A percentile compares a stretch with the other conserved stretches of the same genome.
phyloP scores from a whole-genome alignment of 1,284 basidiomycete genomes.

The Moesziomyces antarcticus region DNA sequence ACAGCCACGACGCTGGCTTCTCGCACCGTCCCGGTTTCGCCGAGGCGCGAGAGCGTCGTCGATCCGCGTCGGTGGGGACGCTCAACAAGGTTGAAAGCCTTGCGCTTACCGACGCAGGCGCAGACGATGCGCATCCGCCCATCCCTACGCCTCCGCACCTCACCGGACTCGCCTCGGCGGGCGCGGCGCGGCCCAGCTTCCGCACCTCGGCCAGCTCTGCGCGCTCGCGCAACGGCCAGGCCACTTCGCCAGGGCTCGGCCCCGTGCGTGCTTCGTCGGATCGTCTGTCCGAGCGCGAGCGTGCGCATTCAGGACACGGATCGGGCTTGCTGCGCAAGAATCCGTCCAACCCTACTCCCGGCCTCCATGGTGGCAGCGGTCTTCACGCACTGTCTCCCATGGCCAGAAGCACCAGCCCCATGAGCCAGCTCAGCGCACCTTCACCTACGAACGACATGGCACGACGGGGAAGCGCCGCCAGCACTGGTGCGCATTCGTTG shows the following conservation, averaged over 20 bases:
- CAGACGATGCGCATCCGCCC: constrained; percentile 6
- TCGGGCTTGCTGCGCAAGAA: constrained; percentile 59
- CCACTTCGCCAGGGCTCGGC: constrained; percentile 37
- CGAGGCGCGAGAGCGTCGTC: constrained; percentile 37
- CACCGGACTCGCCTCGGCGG: constrained; percentile 12
- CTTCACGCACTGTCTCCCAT: constrained; percentile 38
- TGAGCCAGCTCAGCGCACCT: constrained; percentile 35
- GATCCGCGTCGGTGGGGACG: constrained; percentile 36
- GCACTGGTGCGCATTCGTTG: constrained; percentile 19
- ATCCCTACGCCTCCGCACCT: constrained; percentile 12
- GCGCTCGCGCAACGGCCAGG: constrained; percentile 35
- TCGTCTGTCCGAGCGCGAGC: constrained; percentile 50
- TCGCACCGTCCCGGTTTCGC: constrained; percentile 39
- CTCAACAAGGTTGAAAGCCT: constrained; percentile 33
- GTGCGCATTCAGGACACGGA: constrained; percentile 44
- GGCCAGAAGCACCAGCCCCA: constrained; percentile 37
- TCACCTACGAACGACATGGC: constrained; percentile 18
- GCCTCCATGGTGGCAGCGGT: constrained; percentile 45
- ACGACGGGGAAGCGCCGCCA: constrained; percentile 26
- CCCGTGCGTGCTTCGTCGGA: constrained; percentile 58
- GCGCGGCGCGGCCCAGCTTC: constrained; percentile 23
- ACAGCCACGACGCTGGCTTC: constrained; percentile 25
- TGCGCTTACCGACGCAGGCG: constrained; percentile 19
- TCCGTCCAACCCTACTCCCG: constrained; percentile 60
- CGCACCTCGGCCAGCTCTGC: constrained; percentile 28